phyloP scores from a whole-genome alignment of 2,329 filamentous ascomycete species.

The Plectosphaerella plurivora region DNA sequence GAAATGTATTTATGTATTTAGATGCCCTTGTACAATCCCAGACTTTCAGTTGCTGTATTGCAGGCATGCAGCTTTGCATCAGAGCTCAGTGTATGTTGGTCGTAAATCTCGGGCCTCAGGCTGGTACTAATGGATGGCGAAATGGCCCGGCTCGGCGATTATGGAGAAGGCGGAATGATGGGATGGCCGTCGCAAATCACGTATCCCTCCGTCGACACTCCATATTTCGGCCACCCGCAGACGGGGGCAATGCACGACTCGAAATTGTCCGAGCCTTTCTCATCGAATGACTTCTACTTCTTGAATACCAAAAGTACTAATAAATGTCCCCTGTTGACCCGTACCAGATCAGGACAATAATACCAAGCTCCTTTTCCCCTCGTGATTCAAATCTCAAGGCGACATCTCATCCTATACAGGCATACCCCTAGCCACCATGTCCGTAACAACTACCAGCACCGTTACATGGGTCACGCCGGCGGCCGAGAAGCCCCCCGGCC shows the following conservation, averaged over 20 bases:
- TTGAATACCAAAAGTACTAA: not conserved
- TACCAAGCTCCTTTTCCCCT: too few relatives aligned
- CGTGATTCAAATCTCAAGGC: too few relatives aligned
- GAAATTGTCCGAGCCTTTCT: not conserved
- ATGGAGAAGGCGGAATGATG: not conserved
- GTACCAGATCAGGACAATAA: too few relatives aligned
- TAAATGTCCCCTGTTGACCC: too few relatives aligned
- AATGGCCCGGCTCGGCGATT: not conserved
- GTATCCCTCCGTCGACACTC: not conserved
- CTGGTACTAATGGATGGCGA: too few relatives aligned
- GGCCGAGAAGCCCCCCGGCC: slow-evolving; percentile 30
- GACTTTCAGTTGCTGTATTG: too few relatives aligned
- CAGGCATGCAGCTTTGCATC: too few relatives aligned
- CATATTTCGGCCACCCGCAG: not conserved
- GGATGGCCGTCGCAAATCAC: not conserved
- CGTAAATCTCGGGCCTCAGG: too few relatives aligned
- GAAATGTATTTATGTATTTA: too few relatives aligned
- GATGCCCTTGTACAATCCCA: too few relatives aligned
- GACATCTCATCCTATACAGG: too few relatives aligned
- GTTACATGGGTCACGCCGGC: slow-evolving; percentile 12
- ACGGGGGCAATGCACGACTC: not conserved
- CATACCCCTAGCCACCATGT: not conserved
- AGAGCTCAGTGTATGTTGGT: too few relatives aligned
- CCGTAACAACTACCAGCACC: not conserved
- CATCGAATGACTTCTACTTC: not conserved